Evolutionary conservation across 1,284 basidiomycete species (phyloP), one percentile per base, ranked within the genome.

Genomic region (Neolentinus lepideus): DNA sequence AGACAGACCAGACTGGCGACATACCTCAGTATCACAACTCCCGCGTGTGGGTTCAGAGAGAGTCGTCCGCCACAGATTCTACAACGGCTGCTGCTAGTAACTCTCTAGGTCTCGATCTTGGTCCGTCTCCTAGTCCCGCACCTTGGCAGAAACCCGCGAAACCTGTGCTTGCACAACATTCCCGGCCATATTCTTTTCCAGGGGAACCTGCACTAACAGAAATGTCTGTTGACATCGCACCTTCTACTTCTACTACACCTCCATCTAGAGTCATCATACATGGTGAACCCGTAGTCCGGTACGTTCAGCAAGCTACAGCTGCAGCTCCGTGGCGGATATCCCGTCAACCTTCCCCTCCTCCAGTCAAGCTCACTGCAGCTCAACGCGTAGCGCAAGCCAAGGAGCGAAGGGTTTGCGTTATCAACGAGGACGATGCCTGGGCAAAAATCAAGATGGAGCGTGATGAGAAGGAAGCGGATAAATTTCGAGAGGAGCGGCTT

Each of bases 371-470:
- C 27, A 53, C 31, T 55, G 47, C 47, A n/a, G 24, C 24, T 4
- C 47, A 26, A 11, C 24, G 24, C 11, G 56, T 62, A 48, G 45
- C 63, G 57, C 56, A 57, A 54, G 59, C 59, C 3, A 60, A 70
- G 52, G 73, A 78, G 58, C 72, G 74, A 43, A 75, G 71, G 57
- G 72, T 72, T 3, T 79, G 74, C 58, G 71, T 75, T 22, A 68
- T 82, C 22, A 82, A 87, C 61, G 80, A 85, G 62, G 80, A 86
- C 56, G 85, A 88, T 57, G 84, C 85, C 0, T 92, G 88, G 85
- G 82, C 82, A 59, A 85, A 84, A 58, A 83, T 90, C 47, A 77
- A 77, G 63, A 80, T 85, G 74, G 75, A 78, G 50, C 78, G 81
- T 59, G 83, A 89, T 61, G 83, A 90, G 63, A 74, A 79, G 62